Base-by-base conservation (phyloP, 2,329 filamentous ascomycete genomes). In the Uncinocarpus reesii region DNA sequence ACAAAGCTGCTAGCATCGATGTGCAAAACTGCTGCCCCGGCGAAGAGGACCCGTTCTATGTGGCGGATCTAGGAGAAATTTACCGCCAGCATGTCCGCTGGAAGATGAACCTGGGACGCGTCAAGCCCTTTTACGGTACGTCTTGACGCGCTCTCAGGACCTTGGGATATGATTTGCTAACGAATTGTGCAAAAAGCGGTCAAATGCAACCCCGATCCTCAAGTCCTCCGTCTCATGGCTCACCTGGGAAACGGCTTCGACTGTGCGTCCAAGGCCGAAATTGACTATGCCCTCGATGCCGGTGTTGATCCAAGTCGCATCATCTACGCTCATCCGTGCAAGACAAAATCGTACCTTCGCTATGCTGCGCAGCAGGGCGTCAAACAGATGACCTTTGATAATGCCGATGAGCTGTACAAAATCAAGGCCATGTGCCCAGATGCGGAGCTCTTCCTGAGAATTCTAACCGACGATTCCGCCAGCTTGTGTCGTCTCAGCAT, bases 321-420 rank as follows among this genome's bases (percentile, higher is more conserved):
- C 74, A 95, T 98, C 71, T 98, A 96, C 64, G 92, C 92, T 42
- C 92, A 98, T 72, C 92, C 92, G 48, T 96, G 92, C 84, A 98
- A 98, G 81, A 98, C 92, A 61, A 94, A 92, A 73, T 95, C 90
- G 41, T 96, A 95, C 68, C 77, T 98, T 54, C 87, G 89, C 63
- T 94, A 89, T 62, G 92, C 93, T 55, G 81, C 84, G 62, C 78
- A 80, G 63, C 75, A 82, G 57, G 84, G 84, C 57, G 92, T 98
- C 65, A 90, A 85, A 72, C 86, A 95, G 75, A 96, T 98, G 90
- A 98, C 92, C 2, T 96, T 98, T 64, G 92, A 98, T 77, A 98
- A 98, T 60, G 80, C 84, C 65, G 92, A 98, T 66, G 92, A 98
- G 76, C 79, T 98, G 45, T 87, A 90, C 79, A 98, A 98, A 78